A percentile compares a stretch with the other conserved stretches of the same genome.
phyloP scores from a whole-genome alignment of 2,329 filamentous ascomycete species.

The Rhinocladiella similis region DNA sequence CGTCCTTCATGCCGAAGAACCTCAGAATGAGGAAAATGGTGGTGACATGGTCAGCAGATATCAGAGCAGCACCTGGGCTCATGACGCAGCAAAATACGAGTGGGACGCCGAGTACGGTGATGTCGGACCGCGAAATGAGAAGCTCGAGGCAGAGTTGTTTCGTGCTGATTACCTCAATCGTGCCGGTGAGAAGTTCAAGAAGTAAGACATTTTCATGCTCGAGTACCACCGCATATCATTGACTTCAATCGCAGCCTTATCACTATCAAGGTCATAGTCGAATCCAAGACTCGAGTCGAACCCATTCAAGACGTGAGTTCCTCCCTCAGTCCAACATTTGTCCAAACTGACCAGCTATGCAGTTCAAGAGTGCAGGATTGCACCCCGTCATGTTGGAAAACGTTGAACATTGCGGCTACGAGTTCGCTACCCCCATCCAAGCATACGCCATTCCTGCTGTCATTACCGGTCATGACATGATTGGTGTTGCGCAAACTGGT shows the following conservation, averaged over 20 bases:
- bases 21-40: constrained; percentile 1
- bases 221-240: not conserved
- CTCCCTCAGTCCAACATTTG: not conserved
- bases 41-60: constrained; percentile 1
- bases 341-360: constrained; percentile 32
- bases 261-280: constrained; percentile 52
- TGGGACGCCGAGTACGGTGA: constrained; percentile 87
- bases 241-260: constrained; percentile 37
- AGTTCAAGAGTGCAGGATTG: constrained; percentile 75
- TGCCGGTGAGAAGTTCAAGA: constrained; percentile 64
- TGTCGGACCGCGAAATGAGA: constrained; percentile 68
- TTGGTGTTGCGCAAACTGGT: constrained; percentile 93
- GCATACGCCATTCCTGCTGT: constrained; percentile 81
- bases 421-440: constrained; percentile 80
- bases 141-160: constrained; percentile 77
- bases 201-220: constrained; percentile 45
- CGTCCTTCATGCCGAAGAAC: not conserved
- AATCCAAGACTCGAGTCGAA: constrained; percentile 48
- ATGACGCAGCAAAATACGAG: constrained; percentile 69
- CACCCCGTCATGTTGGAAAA: constrained; percentile 84
- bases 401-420: constrained; percentile 70
- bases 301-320: constrained; percentile 50
- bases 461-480: constrained; percentile 73
- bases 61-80: constrained; percentile 44
- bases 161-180: constrained; percentile 52